Evolutionary conservation across 768 basidiomycete genomes (phyloP), one percentile per base, ranked within the genome.

Genomic region (Lepiota venenata): DNA sequence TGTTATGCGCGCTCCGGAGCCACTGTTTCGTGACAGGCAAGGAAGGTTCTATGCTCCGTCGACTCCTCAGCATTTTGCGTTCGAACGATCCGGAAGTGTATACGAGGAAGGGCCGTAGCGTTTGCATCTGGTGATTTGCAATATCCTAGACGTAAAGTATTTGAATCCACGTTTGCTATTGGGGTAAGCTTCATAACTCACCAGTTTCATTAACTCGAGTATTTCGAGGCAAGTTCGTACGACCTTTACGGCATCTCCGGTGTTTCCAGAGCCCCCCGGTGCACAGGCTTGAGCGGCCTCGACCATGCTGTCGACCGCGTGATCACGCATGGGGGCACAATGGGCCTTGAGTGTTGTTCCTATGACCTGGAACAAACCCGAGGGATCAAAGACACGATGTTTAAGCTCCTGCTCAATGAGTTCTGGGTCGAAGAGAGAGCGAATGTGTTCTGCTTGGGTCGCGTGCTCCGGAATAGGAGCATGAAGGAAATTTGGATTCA

Each of bases 121-220:
- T 87, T 64, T 93, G 88, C 29, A 97, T 81, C 71, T 96, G 94
- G 71, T 96, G 94, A 67, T 97, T 97, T 22, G 94, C 94, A 58
- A 97, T 94, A 68, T 97, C 94, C 93, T 96, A 63, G 39, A 64
- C 56, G 60, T 45, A 55, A 63, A 38, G 66, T 60, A 48, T 60
- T 58, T 56, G 38, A 27, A 49, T 56, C 38, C 22, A 39, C 39
- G 43, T 57, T 10, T 59, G 54, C 46, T 58, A 43, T 39, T 22
- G 22, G 25, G 52, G 16, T 18, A 36, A 58, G 52, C 50, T 47
- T 27, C 60, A 56, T 29, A 42, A 81, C 90, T 64, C 64, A 91
- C 93, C 63, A 97, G 78, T 77, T 95, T 95, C 94, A 97, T 96
- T 56, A 95, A 80, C 72, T 96, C 94, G 37, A 95, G 75, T 58